Conservation (phyloP, 2,329 filamentous ascomycete genomes). For the Phialocephala sp. region DNA sequence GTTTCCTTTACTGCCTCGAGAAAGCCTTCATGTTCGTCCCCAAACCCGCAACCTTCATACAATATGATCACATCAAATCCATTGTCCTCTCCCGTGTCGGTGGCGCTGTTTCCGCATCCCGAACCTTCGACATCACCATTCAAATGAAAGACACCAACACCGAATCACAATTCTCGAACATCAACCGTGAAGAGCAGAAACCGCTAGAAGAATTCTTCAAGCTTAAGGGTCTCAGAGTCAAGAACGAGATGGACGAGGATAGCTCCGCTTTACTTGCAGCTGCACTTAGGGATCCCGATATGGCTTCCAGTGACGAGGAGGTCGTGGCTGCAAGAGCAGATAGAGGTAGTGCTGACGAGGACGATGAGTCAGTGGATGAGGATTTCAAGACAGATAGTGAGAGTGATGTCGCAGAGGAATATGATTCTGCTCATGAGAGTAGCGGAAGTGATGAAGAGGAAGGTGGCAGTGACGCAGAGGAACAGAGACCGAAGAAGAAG, state of each 20-base stretch:
- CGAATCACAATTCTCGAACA: conserved; percentile 97
- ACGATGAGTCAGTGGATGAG: conserved; percentile 93
- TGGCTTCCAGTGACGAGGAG: conserved; percentile 76
- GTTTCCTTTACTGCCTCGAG: conserved; percentile 94
- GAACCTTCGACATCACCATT: conserved; percentile 97
- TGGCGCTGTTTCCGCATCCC: conserved; percentile 88
- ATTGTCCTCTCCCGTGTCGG: conserved; percentile 96
- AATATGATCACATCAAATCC: conserved; percentile 88
- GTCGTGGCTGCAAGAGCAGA: conserved; percentile 73
- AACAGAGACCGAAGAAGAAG: conserved; percentile 59
- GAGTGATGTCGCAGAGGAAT: conserved; percentile 96
- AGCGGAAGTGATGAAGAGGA: conserved; percentile 73
- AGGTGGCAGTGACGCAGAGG: conserved; percentile 62
- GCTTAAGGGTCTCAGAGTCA: conserved; percentile 90
- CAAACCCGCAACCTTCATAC: conserved; percentile 96
- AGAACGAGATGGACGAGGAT: conserved; percentile 98
- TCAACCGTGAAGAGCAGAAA: conserved; percentile 97
- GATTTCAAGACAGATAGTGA: conserved; percentile 94
- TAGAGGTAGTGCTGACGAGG: conserved; percentile 92
- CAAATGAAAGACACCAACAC: conserved; percentile 84
- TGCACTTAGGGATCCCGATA: conserved; percentile 81
- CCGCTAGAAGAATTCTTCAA: conserved; percentile 98
- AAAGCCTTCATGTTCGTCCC: conserved; percentile 99
- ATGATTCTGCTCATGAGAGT: conserved; percentile 88
- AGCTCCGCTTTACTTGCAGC: conserved; percentile 73